These are phyloP conservation scores for Colletotrichum orchidophilum DNA, from an alignment of 2,329 filamentous ascomycete genomes.

Conservation along the genomic window DNA sequence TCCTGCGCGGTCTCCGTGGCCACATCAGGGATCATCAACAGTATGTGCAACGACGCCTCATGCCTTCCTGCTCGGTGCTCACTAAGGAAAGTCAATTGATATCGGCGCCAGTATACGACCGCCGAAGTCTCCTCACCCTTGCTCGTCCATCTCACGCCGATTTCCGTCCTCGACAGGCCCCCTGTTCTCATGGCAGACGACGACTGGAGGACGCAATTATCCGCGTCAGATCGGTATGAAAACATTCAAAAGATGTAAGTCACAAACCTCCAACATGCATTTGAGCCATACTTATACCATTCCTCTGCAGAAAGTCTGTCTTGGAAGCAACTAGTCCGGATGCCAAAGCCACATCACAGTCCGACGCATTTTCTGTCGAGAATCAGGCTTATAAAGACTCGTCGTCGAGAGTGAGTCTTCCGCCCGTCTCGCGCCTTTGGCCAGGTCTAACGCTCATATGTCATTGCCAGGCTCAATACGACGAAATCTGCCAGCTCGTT, in stretches of 20 bases:
- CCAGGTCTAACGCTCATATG: not conserved
- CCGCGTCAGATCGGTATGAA: conserved; percentile 69
- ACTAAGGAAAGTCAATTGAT: not conserved
- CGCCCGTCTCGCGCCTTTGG: not conserved
- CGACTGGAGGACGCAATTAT: conserved; percentile 61
- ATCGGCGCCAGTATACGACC: not conserved
- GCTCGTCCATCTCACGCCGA: too few relatives aligned
- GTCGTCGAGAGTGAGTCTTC: conserved; percentile 21
- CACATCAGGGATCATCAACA: not conserved
- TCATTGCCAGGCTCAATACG: conserved; percentile 45
- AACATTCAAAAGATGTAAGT: conserved; percentile 71
- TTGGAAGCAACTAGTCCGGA: conserved; percentile 21
- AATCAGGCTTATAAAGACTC: conserved; percentile 33
- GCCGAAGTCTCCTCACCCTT: not conserved
- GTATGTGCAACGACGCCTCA: not conserved
- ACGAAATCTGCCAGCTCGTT: conserved; percentile 49
- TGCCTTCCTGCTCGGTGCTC: not conserved
- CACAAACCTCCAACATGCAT: not conserved
- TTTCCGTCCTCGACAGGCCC: not conserved
- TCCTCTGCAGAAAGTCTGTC: conserved; percentile 17
- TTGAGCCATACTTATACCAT: not conserved
- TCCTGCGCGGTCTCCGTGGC: not conserved
- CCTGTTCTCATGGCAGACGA: conserved; percentile 29
- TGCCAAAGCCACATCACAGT: conserved; percentile 25
- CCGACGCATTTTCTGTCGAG: conserved; percentile 33